Evolutionary conservation across 2,329 filamentous ascomycete species (phyloP).

Genomic region (Trichoderma sp.): DNA sequence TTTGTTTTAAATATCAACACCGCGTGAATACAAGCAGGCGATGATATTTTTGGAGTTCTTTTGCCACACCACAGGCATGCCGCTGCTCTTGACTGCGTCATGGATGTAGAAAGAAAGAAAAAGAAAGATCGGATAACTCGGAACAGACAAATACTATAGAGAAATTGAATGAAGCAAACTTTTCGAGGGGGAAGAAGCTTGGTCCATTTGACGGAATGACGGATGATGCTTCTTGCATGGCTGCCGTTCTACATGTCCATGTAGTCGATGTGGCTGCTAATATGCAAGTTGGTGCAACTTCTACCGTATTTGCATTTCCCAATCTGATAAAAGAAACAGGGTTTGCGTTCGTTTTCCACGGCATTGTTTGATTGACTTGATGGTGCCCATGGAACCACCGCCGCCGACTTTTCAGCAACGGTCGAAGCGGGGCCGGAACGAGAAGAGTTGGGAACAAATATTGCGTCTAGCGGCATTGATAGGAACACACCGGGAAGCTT

Average conservation of each 20-base stretch:
- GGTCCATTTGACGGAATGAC: not conserved
- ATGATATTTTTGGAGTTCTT: not conserved
- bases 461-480: not conserved
- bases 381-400: not conserved
- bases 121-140: not conserved
- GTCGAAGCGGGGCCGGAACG: not conserved
- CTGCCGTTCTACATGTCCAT: not conserved
- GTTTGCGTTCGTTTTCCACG: not conserved
- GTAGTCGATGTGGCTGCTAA: not conserved
- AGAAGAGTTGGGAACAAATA: not conserved
- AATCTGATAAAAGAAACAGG: not conserved
- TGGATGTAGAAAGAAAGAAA: not conserved
- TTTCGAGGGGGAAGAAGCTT: not conserved
- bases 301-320: not conserved
- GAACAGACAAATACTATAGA: not conserved
- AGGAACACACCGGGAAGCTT: not conserved
- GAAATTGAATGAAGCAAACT: not conserved
- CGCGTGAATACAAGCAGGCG: not conserved
- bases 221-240: not conserved
- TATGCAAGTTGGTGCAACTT: not conserved
- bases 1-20: not conserved
- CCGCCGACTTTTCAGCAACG: not conserved
- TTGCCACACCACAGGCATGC: not conserved
- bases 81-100: not conserved
- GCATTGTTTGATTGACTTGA: not conserved